phyloP scores from a whole-genome alignment of 768 basidiomycete species.

The Boletus pseudopeckii region DNA sequence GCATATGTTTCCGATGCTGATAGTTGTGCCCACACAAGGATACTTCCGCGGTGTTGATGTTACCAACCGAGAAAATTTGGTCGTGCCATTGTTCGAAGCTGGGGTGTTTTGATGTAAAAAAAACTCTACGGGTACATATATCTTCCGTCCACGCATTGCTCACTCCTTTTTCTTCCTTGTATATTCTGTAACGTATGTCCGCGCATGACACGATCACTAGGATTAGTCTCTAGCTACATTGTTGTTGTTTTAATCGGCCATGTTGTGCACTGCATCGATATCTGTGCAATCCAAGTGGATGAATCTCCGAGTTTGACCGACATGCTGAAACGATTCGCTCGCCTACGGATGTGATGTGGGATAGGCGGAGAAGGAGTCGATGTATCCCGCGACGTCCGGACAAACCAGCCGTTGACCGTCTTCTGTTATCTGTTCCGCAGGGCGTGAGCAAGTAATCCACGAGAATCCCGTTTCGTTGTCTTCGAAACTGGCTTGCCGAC shows the following conservation, averaged over 20 bases:
- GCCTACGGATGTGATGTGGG: too few relatives aligned
- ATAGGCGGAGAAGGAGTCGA: too few relatives aligned
- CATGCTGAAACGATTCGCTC: too few relatives aligned
- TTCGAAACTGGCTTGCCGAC: neutral
- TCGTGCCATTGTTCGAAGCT: constrained; percentile 30
- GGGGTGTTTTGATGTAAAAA: constrained; percentile 21
- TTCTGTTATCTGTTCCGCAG: neutral
- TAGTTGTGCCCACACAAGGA: constrained; percentile 13
- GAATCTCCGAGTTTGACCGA: too few relatives aligned
- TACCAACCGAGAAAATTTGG: constrained; percentile 26
- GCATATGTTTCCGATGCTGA: constrained; percentile 12
- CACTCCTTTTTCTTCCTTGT: neutral
- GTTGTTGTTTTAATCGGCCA: constrained; percentile 13
- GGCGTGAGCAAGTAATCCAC: neutral
- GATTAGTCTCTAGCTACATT: neutral
- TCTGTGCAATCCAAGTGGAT: neutral
- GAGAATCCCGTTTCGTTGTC: constrained; percentile 7
- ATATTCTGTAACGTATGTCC: constrained; percentile 23
- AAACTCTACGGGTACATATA: neutral
- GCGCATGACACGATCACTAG: constrained; percentile 15
- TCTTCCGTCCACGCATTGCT: neutral
- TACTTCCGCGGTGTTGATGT: constrained; percentile 35
- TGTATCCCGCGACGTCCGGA: neutral
- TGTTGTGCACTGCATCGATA: neutral
- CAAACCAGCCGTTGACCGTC: too few relatives aligned